These are phyloP conservation scores for Naganishia liquefaciens DNA, from an alignment of 1,284 basidiomycete genomes.

Conservation along the genomic window DNA sequence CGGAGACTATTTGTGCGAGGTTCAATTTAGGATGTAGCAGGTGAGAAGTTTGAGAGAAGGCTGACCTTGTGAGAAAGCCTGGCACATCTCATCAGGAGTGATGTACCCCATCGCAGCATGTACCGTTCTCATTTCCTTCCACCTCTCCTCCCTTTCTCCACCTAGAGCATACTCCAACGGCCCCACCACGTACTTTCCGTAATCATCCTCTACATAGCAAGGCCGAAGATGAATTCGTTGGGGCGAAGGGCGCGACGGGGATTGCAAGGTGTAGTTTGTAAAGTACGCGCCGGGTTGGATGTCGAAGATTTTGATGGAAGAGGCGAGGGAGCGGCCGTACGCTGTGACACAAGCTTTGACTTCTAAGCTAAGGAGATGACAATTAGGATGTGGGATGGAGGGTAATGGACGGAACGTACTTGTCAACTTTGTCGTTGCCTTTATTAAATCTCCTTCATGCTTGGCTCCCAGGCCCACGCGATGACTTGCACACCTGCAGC, in stretches of 20 bases:
- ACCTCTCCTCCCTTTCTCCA: not conserved
- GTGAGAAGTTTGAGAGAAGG: not conserved
- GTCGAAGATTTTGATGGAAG: conserved; percentile 9
- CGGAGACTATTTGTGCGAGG: not conserved
- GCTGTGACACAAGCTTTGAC: conserved; percentile 7
- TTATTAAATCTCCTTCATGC: conserved; percentile 11
- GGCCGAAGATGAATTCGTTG: conserved; percentile 41
- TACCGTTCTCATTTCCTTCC: not conserved
- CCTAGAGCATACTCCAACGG: conserved; percentile 12
- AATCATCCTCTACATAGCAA: conserved; percentile 39
- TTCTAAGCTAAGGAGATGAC: not conserved
- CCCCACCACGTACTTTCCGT: conserved; percentile 21
- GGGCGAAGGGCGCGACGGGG: not conserved
- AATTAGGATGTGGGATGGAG: not conserved
- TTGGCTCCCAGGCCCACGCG: conserved; percentile 5
- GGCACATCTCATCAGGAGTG: not conserved
- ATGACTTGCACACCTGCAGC: not conserved
- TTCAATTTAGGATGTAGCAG: not conserved
- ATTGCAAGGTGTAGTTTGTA: conserved; percentile 9
- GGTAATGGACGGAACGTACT: conserved; percentile 5
- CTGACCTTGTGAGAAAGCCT: conserved; percentile 1
- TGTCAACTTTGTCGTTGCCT: conserved; percentile 7
- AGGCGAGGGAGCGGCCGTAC: not conserved
- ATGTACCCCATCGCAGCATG: conserved; percentile 10
- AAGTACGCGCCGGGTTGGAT: conserved; percentile 23